Evolutionary conservation across 352 stramenopile genomes (phyloP), one percentile per base, ranked within the genome.

Genomic region (Thalassiosira livingstoniorum): DNA sequence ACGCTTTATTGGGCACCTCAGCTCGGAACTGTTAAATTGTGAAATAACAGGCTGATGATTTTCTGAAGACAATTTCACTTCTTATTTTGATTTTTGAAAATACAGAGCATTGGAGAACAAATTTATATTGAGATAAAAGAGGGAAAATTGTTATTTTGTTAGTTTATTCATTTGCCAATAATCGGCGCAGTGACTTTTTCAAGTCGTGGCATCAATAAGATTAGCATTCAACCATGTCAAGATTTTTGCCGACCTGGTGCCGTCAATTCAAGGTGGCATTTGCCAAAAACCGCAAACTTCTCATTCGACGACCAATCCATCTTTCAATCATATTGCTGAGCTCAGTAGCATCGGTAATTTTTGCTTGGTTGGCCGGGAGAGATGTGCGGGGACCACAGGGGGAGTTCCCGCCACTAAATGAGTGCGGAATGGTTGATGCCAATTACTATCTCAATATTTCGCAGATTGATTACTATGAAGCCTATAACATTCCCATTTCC

Each of bases 371-470:
- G 0, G 68, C 53, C 4, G 77, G 73, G 15, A 18, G 58, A 18
- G 68, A 83, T 66, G 43, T 47, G 29, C 45, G 61, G 10, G 77
- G 60, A 47, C 51, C 61, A 0, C 32, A 51, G 0, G 75, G 70
- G 27, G 68, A 78, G 31, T 82, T 90, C 21, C 83, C 86, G 0
- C 35, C 63, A 10, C 51, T 91, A 4, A 83, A 34, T 2, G 57
- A 84, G 13, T 91, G 86, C 63, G 86, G 86, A 34, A 74, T 74
- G 23, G 78, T 89, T 3, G 70, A 89, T 80, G 62, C 73, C 25
- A 31, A 65, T 35, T 72, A 75, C 72, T 51, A 27, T 7, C 35
- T 80, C 34, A 58, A 75, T 31, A 78, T 29, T 34, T 27, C 15
- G 63, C 47, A 58, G 7, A 18, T 18, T 51, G 47, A 58, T 23